Conservation (phyloP, 2,329 filamentous ascomycete species). For the Tolypocladium tropicale region DNA sequence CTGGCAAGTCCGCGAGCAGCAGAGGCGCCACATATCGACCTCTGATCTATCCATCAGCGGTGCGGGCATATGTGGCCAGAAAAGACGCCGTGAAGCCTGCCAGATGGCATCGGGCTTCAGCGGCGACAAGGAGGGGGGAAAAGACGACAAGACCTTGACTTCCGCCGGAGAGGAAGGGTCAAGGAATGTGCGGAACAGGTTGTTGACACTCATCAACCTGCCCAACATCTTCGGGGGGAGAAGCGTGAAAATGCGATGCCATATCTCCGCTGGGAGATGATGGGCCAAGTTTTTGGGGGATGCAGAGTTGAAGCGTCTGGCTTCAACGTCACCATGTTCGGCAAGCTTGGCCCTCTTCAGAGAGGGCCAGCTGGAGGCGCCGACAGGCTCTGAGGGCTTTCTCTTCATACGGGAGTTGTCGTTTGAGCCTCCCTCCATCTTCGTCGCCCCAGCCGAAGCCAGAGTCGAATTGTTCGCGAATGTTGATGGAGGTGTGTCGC, state of each 20-base stretch:
- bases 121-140: conserved; percentile 14
- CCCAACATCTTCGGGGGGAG: conserved; percentile 54
- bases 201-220: conserved; percentile 57
- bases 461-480: not conserved
- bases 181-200: conserved; percentile 52
- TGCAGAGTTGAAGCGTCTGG: not conserved
- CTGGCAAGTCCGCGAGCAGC: conserved; percentile 54
- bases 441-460: not conserved
- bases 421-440: not conserved
- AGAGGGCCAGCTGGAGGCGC: not conserved
- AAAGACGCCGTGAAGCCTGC: conserved; percentile 55
- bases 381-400: not conserved
- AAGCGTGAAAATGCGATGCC: conserved; percentile 61
- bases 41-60: conserved; percentile 58
- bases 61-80: conserved; percentile 56
- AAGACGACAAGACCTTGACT: conserved; percentile 9
- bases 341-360: conserved; percentile 4
- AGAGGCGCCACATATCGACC: conserved; percentile 66
- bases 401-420: conserved; percentile 1
- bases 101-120: conserved; percentile 58
- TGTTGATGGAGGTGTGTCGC: not conserved
- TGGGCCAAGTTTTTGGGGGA: conserved; percentile 3
- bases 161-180: conserved; percentile 30
- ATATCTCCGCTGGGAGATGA: conserved; percentile 49
- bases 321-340: not conserved